A percentile compares a stretch with the other conserved stretches of the same genome.
These are phyloP conservation scores for Physcomitrellopsis africana DNA, from an alignment of 225 moss, liverwort and hornwort genomes.

Conservation along the genomic window DNA sequence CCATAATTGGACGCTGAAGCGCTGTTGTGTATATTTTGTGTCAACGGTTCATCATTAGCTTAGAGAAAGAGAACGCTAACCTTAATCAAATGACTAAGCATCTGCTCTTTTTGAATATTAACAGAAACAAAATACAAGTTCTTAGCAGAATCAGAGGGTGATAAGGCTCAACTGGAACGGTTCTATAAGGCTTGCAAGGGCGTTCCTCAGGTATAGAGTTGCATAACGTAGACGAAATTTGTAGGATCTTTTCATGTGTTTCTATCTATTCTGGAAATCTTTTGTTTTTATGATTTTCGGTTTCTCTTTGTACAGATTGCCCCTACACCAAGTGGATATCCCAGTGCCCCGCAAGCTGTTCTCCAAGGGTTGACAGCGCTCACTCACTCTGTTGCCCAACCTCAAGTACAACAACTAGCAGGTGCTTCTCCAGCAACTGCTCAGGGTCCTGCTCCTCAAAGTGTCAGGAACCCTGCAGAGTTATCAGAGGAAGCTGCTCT, in stretches of 20 bases:
- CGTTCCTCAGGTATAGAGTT: conserved; percentile 59
- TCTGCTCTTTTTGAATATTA: conserved; percentile 11
- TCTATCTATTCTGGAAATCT: not conserved
- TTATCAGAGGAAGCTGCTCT: conserved; percentile 71
- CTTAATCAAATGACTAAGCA: conserved; percentile 1
- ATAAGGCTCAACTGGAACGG: conserved; percentile 84
- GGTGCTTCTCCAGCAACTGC: conserved; percentile 19
- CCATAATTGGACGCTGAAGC: not conserved
- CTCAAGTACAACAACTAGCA: conserved; percentile 27
- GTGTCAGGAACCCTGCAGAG: conserved; percentile 20
- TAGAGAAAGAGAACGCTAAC: not conserved
- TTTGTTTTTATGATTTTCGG: not conserved
- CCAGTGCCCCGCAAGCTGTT: conserved; percentile 50
- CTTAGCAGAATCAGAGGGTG: conserved; percentile 72
- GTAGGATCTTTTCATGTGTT: not conserved
- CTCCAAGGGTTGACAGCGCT: conserved; percentile 73
- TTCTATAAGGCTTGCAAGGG: conserved; percentile 87
- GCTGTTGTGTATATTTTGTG: not conserved
- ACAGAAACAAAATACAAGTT: conserved; percentile 87
- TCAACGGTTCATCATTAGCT: not conserved
- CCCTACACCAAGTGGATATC: conserved; percentile 31
- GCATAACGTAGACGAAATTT: not conserved
- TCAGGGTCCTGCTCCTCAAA: conserved; percentile 15
- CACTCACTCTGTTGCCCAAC: conserved; percentile 37
- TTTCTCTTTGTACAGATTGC: conserved; percentile 32